Percentiles rank a stretch among this genome's conserved stretches.
Conservation (phyloP, 2,329 filamentous ascomycete genomes). For the Fonsecaea pedrosoi region DNA sequence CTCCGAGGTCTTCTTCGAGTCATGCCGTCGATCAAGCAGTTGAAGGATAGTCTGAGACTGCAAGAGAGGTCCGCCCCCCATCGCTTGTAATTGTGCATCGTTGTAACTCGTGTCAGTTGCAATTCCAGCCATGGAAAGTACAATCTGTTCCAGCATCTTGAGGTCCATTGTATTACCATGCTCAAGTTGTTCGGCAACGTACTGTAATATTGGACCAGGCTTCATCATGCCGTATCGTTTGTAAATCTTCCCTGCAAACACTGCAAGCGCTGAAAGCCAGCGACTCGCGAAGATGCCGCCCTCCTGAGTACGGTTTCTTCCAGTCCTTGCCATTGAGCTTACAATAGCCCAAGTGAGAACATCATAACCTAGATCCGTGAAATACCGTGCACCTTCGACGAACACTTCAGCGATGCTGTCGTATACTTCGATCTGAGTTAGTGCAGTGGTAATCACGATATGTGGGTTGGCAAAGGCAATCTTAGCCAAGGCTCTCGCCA, state of each 20-base stretch:
- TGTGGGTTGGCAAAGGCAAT: conserved; percentile 91
- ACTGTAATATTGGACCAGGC: conserved; percentile 83
- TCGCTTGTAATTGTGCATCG: conserved; percentile 82
- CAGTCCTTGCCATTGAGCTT: conserved; percentile 68
- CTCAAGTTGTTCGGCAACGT: conserved; percentile 83
- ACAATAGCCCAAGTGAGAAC: conserved; percentile 91
- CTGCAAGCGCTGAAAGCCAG: conserved; percentile 88
- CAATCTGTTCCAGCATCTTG: conserved; percentile 87
- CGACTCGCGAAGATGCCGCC: conserved; percentile 80
- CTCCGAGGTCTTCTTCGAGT: conserved; percentile 74
- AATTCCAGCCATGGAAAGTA: conserved; percentile 92
- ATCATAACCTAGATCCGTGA: conserved; percentile 90
- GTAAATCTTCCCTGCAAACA: conserved; percentile 91
- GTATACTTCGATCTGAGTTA: conserved; percentile 91
- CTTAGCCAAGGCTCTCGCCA: conserved; percentile 88
- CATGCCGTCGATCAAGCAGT: conserved; percentile 80
- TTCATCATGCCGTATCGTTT: conserved; percentile 84
- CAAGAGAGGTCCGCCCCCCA: conserved; percentile 83
- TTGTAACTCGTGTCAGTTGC: conserved; percentile 86
- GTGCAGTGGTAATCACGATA: conserved; percentile 85
- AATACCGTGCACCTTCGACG: conserved; percentile 92
- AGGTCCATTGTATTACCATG: conserved; percentile 86
- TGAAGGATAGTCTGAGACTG: conserved; percentile 80
- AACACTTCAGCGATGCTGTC: conserved; percentile 94
- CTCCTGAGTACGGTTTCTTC: conserved; percentile 65